Conservation (phyloP, 2,329 filamentous ascomycete species). For the Hyphodiscus sp. region DNA sequence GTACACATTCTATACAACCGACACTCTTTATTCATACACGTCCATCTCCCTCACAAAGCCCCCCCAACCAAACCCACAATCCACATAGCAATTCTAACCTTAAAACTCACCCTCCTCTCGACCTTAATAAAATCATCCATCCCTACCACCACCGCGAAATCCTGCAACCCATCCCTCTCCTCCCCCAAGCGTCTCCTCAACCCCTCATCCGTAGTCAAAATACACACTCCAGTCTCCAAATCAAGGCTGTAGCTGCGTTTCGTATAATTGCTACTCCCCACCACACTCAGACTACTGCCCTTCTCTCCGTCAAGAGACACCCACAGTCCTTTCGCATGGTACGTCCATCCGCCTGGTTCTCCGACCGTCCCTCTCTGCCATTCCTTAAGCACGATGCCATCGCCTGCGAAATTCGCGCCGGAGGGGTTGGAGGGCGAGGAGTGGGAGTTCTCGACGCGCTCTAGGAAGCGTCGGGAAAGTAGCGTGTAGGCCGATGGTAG, state of each 20-base stretch:
- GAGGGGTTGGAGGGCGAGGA: conserved; percentile 30
- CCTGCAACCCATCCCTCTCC: conserved; percentile 75
- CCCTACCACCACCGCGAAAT: conserved; percentile 62
- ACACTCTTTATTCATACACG: background rate
- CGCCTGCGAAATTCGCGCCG: conserved; percentile 10
- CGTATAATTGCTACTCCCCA: conserved; percentile 94
- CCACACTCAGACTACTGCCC: conserved; percentile 69
- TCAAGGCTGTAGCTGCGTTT: conserved; percentile 89
- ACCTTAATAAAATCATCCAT: conserved; percentile 72
- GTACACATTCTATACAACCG: too few relatives aligned
- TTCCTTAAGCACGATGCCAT: conserved; percentile 69
- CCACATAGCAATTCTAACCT: conserved; percentile 89
- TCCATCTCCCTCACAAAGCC: conserved; percentile 53
- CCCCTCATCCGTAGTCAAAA: conserved; percentile 70
- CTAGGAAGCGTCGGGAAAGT: conserved; percentile 75
- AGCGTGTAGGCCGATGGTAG: conserved; percentile 89
- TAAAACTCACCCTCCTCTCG: conserved; percentile 77
- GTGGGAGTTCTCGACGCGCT: conserved; percentile 27
- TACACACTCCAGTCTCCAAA: conserved; percentile 79
- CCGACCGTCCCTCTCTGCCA: conserved; percentile 81
- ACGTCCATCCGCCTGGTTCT: conserved; percentile 84
- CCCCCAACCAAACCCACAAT: conserved; percentile 81
- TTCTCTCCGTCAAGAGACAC: conserved; percentile 62
- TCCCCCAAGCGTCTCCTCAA: conserved; percentile 68
- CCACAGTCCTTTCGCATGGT: conserved; percentile 96